Percentiles rank a stretch among this genome's conserved stretches.
These are phyloP conservation scores for Diaporthe longicolla DNA, from an alignment of 2,329 filamentous ascomycete genomes.

Conservation along the genomic window DNA sequence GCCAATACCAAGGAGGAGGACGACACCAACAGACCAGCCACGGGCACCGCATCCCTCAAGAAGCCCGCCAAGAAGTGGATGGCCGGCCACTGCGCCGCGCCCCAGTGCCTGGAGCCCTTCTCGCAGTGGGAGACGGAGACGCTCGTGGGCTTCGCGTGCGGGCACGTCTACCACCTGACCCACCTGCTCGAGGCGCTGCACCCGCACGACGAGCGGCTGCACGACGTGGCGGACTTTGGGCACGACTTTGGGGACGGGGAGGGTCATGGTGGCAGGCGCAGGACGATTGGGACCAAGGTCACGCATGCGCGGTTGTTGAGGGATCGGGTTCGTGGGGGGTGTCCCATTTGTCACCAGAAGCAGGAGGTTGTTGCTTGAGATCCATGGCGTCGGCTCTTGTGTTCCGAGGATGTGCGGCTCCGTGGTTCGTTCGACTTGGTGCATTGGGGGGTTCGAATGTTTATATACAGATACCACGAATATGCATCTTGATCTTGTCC, in stretches of 20 bases:
- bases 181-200: constrained; percentile 74
- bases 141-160: constrained; percentile 84
- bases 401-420: too few relatives aligned
- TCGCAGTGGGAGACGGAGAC: constrained; percentile 77
- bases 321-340: constrained; percentile 77
- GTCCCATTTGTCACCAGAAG: constrained; percentile 67
- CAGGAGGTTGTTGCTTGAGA: constrained; percentile 46
- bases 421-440: too few relatives aligned
- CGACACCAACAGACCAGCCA: neutral
- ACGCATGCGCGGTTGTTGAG: constrained; percentile 85
- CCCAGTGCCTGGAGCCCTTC: constrained; percentile 68
- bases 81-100: constrained; percentile 70
- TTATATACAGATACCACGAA: constrained; percentile 34
- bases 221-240: constrained; percentile 62
- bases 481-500: constrained; percentile 20
- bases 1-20: constrained; percentile 27
- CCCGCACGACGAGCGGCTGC: constrained; percentile 55
- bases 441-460: constrained; percentile 1
- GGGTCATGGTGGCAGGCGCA: constrained; percentile 55
- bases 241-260: constrained; percentile 59
- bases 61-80: constrained; percentile 53
- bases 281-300: constrained; percentile 87
- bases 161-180: constrained; percentile 83
- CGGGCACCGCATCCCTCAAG: constrained; percentile 45
- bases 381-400: neutral